A percentile compares a stretch with the other conserved stretches of the same genome.
Evolutionary conservation across 768 basidiomycete genomes (phyloP).

Genomic region (Suillus subluteus): DNA sequence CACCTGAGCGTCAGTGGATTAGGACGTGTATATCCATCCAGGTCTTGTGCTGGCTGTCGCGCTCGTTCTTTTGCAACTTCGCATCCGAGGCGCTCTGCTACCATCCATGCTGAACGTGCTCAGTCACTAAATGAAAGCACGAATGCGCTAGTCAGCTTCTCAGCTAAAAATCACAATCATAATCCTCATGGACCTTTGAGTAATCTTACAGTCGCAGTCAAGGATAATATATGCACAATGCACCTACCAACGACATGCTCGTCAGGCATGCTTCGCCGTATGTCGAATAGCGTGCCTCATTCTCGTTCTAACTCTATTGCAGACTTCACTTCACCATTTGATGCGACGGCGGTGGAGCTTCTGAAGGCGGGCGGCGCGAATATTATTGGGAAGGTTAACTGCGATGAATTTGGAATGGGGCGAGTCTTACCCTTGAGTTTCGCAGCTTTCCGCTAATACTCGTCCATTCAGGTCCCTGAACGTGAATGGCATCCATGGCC

Average conservation of each 20-base stretch:
- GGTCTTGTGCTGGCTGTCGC: not conserved
- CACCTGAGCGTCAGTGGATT: not conserved
- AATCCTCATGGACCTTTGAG: constrained; percentile 33
- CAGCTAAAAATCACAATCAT: not conserved
- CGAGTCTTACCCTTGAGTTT: constrained; percentile 37
- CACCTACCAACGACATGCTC: constrained; percentile 75
- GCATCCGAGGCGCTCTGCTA: not conserved
- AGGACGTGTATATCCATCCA: not conserved
- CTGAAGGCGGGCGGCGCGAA: constrained; percentile 64
- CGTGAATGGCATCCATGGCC: constrained; percentile 70
- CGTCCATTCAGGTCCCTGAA: constrained; percentile 67
- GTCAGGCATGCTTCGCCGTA: constrained; percentile 73
- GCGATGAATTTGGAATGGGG: constrained; percentile 99
- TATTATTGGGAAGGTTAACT: constrained; percentile 88
- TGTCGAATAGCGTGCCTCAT: constrained; percentile 15
- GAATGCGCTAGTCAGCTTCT: constrained; percentile 6
- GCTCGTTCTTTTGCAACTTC: not conserved
- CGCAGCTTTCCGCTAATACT: not conserved
- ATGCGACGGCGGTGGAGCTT: constrained; percentile 80
- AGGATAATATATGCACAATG: constrained; percentile 84
- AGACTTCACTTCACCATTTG: constrained; percentile 82
- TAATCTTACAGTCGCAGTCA: constrained; percentile 67
- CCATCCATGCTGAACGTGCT: not conserved
- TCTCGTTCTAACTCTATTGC: not conserved
- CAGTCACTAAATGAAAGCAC: not conserved